Base-by-base conservation (phyloP, 345 rosid species). In the Sonneratia caseolaris region DNA sequence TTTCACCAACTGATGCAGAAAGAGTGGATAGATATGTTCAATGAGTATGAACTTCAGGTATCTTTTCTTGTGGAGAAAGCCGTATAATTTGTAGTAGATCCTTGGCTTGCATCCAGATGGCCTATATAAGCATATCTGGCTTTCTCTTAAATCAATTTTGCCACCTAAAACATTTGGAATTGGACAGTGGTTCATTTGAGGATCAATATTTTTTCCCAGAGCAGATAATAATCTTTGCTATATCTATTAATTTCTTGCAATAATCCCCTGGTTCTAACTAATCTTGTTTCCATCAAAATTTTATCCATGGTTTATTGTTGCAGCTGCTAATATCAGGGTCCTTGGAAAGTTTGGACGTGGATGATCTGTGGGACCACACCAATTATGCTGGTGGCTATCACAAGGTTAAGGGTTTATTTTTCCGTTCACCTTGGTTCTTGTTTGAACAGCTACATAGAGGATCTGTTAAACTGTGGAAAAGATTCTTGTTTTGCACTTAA, bases 31-130 rank as follows among this genome's bases (percentile, higher is more conserved):
- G 96, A 90, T 75, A 95, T 95, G 99, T 92, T 95, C 74, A 88
- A 95, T 66, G 99, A 95, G 80, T 97, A 95, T 76, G 99, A 95
- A 82, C 87, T 95, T 80, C 99, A 95, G 99, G 98, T 95, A 79
- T 62, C 64, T 37, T 53, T 42, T 65, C 40, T 71, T 64, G 19
- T 43, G 12, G n/a, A 18, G 13, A 21, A 67, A 62, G 4, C 27
- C 2, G 4, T 62, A 13, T 2, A 27, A 62, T 62, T 27, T 62
- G 38, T 11, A 0, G 4, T 11, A 57, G 5, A 55, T 21, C 1
- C 9, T 3, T 42, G 21, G 6, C 3, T 53, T 18, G n/a, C 32
- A 21, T 24, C 35, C 64, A 57, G 7, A 62, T 8, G 18, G 14
- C 27, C 12, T 4, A 22, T n/a, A 2, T 53, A 3, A 57, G 64